Conservation (phyloP, 73 alveolate species). For the Symbiodinium pilosum region DNA sequence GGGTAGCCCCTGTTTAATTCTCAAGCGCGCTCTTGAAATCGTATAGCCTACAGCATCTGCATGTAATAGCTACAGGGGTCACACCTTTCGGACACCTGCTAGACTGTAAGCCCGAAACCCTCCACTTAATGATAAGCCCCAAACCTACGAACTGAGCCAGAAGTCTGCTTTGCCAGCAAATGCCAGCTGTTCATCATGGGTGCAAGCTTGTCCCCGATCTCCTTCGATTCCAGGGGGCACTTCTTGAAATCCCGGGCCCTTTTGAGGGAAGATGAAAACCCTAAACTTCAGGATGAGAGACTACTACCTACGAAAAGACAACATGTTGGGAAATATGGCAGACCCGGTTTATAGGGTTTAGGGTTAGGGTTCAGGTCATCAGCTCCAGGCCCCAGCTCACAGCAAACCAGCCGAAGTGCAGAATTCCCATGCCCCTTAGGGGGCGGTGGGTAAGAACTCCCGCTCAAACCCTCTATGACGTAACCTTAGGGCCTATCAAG, state of each 20-base stretch:
- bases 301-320: too few species aligned
- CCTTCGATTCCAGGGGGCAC: not conserved
- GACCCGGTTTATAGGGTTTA: not conserved
- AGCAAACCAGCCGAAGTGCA: not conserved
- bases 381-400: not conserved
- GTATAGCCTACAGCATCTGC: too few species aligned
- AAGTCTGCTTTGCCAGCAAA: not conserved
- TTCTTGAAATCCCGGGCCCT: not conserved
- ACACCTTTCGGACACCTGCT: too few species aligned
- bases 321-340: too few species aligned
- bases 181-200: constrained; percentile 17
- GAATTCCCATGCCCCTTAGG: too few species aligned
- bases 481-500: too few species aligned
- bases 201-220: not conserved
- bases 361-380: not conserved
- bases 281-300: too few species aligned
- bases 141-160: not conserved
- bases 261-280: not conserved
- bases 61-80: too few species aligned
- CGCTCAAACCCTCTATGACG: too few species aligned
- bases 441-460: too few species aligned
- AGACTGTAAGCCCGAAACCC: not conserved
- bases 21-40: too few species aligned
- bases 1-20: too few species aligned
- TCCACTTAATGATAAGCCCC: not conserved